These are phyloP conservation scores for Colletotrichum spinosum DNA, from an alignment of 2,329 filamentous ascomycete genomes.

Conservation along the genomic window DNA sequence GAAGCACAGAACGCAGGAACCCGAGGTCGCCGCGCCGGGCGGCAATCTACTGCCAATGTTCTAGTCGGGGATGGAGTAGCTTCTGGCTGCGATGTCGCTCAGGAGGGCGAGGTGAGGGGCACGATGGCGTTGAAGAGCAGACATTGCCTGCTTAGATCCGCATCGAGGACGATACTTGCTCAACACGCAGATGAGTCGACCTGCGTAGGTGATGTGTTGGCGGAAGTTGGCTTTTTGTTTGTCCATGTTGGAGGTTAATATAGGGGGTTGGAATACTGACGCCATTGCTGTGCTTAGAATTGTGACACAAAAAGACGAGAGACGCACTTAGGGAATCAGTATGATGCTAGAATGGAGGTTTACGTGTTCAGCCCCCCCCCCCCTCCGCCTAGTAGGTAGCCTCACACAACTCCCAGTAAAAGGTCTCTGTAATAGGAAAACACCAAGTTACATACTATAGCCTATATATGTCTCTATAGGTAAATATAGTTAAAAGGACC, in stretches of 20 bases:
- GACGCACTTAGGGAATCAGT: background rate
- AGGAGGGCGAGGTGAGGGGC: background rate
- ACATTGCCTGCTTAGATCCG: background rate
- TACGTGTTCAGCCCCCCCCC: too few species aligned
- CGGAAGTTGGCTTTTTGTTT: too few species aligned
- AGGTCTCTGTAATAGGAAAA: too few species aligned
- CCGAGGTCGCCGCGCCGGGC: constrained; percentile 57
- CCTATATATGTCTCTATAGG: too few species aligned
- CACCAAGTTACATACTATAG: too few species aligned
- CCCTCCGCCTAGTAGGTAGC: too few species aligned
- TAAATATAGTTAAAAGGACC: too few species aligned
- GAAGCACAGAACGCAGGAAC: constrained; percentile 56
- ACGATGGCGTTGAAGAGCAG: background rate
- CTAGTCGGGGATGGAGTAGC: background rate
- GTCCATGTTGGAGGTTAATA: too few species aligned
- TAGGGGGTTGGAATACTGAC: background rate
- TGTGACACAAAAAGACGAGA: background rate
- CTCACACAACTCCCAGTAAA: too few species aligned
- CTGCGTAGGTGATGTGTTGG: too few species aligned
- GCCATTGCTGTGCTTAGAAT: background rate
- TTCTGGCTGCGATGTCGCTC: background rate
- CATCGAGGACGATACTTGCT: background rate
- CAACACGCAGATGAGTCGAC: too few species aligned
- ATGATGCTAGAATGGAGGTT: too few species aligned
- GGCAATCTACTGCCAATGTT: constrained; percentile 49